These are phyloP conservation scores for Backusella circina DNA, from an alignment of 192 early-diverging fungal genomes.

Conservation along the genomic window DNA sequence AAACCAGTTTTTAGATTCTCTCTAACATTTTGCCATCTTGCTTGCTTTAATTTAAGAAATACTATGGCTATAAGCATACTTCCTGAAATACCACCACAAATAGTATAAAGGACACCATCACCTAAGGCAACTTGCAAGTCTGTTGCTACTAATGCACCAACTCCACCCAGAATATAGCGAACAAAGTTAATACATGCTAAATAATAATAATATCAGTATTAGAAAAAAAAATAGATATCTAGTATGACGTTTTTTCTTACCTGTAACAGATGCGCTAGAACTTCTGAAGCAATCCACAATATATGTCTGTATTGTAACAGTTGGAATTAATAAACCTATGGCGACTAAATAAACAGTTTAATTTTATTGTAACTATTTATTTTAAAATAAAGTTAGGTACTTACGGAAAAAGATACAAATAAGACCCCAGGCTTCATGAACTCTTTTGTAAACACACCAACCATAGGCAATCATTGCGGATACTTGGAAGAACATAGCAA, in stretches of 20 bases:
- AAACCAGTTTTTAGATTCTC: not conserved
- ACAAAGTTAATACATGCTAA: not conserved
- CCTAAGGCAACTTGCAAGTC: not conserved
- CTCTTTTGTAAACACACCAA: slow-evolving; percentile 30
- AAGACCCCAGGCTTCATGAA: slow-evolving; percentile 25
- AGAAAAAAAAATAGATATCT: not conserved
- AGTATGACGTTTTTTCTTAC: slow-evolving; percentile 9
- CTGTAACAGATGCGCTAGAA: slow-evolving; percentile 29
- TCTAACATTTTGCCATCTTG: not conserved
- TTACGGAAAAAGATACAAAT: slow-evolving; percentile 31
- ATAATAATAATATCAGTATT: not conserved
- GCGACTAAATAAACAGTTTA: slow-evolving; percentile 13
- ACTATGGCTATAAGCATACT: not conserved
- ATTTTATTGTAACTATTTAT: not conserved
- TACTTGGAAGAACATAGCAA: slow-evolving; percentile 5
- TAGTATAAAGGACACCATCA: not conserved
- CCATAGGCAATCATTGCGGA: slow-evolving; percentile 24
- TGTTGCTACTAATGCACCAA: not conserved
- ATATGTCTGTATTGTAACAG: slow-evolving; percentile 25
- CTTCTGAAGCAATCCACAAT: slow-evolving; percentile 33
- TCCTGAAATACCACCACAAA: not conserved
- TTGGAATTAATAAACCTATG: slow-evolving; percentile 20
- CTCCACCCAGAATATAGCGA: not conserved
- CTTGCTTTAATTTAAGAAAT: not conserved
- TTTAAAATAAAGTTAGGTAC: not conserved